Conservation (phyloP, 148 eudicot genomes). For the Persicaria maculosa region DNA sequence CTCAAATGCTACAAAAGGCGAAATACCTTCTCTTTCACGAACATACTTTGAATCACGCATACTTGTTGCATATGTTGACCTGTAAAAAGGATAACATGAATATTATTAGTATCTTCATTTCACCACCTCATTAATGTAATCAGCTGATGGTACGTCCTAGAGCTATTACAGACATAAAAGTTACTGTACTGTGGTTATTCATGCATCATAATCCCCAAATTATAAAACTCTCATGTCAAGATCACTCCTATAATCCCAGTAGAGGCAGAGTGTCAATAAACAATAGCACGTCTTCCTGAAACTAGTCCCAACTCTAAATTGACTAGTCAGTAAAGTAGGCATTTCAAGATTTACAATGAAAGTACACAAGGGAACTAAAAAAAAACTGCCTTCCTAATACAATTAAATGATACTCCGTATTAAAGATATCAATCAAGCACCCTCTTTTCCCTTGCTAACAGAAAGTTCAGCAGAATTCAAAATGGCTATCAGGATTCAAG, state of each 20-base stretch:
- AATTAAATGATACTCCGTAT: neutral
- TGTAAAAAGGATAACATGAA: conserved; percentile 21
- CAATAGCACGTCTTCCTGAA: neutral
- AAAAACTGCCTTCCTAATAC: neutral
- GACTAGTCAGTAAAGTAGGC: neutral
- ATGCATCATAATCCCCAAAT: neutral
- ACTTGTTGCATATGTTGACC: conserved; percentile 95
- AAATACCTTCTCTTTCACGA: conserved; percentile 34
- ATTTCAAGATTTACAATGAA: neutral
- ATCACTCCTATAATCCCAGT: neutral
- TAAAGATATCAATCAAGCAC: neutral
- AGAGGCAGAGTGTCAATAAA: neutral
- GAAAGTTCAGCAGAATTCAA: neutral
- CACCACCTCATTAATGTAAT: neutral
- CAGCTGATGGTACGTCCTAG: neutral
- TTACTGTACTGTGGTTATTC: neutral
- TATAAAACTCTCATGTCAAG: neutral
- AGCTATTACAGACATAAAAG: neutral
- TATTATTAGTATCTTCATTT: neutral
- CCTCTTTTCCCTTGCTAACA: neutral
- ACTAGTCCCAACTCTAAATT: neutral
- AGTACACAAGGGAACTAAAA: neutral
- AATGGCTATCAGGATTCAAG: neutral
- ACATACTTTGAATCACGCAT: conserved; percentile 82
- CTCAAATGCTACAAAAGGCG: too few species aligned